phyloP scores from a whole-genome alignment of 371 early-diverging fungal genomes.

The Haplosporangium sp. region DNA sequence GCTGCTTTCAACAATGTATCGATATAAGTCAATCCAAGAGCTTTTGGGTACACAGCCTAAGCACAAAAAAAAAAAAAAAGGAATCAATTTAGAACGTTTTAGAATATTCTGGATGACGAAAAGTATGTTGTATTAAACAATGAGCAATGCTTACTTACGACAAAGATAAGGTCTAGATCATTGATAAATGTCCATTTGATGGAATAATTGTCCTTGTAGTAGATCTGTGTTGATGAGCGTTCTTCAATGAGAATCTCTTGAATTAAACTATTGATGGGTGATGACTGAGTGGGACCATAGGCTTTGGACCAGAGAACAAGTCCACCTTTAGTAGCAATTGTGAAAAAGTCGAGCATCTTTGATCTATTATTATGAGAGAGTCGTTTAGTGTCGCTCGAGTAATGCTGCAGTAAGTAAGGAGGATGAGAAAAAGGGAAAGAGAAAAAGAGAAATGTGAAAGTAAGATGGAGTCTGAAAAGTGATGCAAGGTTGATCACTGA shows the following conservation, averaged over 20 bases:
- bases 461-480: neutral
- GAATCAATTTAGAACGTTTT: neutral
- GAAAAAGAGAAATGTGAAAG: neutral
- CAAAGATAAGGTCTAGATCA: conserved; percentile 89
- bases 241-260: conserved; percentile 86
- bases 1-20: conserved; percentile 84
- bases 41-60: conserved; percentile 92
- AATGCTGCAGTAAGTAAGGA: neutral
- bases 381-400: neutral
- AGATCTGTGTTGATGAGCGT: conserved; percentile 70
- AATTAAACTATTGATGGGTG: conserved; percentile 82
- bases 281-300: conserved; percentile 64
- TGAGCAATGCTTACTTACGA: conserved; percentile 63
- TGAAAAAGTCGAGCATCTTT: conserved; percentile 84
- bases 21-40: conserved; percentile 86
- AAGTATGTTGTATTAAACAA: neutral
- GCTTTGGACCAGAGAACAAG: conserved; percentile 83
- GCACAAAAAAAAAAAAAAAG: neutral
- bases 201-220: conserved; percentile 73
- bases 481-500: neutral
- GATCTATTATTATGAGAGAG: neutral
- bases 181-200: conserved; percentile 90
- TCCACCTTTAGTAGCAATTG: conserved; percentile 87
- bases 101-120: neutral
- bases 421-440: neutral